A percentile compares a stretch with the other conserved stretches of the same genome.
phyloP scores from a whole-genome alignment of 331 rosid species.

The Malus hybrid region DNA sequence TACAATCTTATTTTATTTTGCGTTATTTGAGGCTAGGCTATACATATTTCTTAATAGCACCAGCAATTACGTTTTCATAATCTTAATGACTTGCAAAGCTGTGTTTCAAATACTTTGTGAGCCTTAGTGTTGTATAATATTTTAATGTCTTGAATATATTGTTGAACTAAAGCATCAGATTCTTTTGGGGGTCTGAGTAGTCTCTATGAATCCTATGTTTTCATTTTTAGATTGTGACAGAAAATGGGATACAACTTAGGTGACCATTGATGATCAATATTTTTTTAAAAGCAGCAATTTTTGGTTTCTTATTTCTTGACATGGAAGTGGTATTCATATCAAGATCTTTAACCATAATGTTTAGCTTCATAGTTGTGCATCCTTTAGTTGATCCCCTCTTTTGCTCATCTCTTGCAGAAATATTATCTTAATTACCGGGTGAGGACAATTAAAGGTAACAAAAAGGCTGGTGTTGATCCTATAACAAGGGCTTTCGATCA shows the following conservation, averaged over 20 bases:
- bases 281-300: not conserved
- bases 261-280: not conserved
- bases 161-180: not conserved
- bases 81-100: not conserved
- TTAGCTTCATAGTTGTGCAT: not conserved
- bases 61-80: not conserved
- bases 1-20: not conserved
- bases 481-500: slow-evolving; percentile 80
- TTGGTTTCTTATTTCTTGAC: not conserved
- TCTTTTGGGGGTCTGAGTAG: not conserved
- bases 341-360: not conserved
- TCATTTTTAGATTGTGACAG: not conserved
- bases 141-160: not conserved
- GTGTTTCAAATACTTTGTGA: not conserved
- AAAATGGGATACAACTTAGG: not conserved
- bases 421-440: slow-evolving; percentile 15
- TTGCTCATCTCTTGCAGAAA: not conserved
- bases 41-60: not conserved
- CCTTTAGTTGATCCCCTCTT: not conserved
- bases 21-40: not conserved
- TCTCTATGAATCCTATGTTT: not conserved
- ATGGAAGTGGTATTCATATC: not conserved
- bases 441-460: slow-evolving; percentile 38
- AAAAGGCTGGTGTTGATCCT: slow-evolving; percentile 85
- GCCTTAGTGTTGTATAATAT: not conserved